Evolutionary conservation across 176 grass and related monocot genomes (phyloP), one percentile per base, ranked within the genome.

Genomic region (Pontederia crassipes): DNA sequence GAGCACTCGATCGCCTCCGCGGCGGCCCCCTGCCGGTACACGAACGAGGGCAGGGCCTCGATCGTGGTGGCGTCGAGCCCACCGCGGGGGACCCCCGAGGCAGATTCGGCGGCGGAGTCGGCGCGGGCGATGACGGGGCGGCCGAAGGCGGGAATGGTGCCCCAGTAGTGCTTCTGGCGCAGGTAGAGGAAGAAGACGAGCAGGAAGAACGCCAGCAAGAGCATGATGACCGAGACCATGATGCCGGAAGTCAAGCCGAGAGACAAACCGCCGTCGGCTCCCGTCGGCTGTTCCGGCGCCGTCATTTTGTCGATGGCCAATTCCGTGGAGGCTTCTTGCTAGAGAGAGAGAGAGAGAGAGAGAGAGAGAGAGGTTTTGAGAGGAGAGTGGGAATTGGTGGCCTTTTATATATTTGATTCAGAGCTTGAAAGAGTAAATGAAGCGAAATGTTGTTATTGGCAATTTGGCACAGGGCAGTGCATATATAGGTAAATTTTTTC

Each of bases 131-230:
- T 58, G 17, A 65, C 4, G 32, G 32, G 32, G 2, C 2, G 4
- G 2, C 32, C 32, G 6, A 40, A 40, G 4, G 32, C 24, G 28
- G 81, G 79, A 58, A 84, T 45, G 71, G 61, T 14, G 1, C 86
- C 68, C 6, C 89, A 76, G 75, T 80, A 87, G 17, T 80, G 65
- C 80, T 82, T 87, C 16, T 86, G 86, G 64, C 89, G 89, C 67
- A 95, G 75, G 79, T 95, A 95, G 14, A 95, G 80, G 9, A 95
- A 85, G 81, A 87, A 95, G 28, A 95, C 83, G 61, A 90, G 77
- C 15, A 95, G 53, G 6, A 95, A 72, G 28, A 95, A 83, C 70
- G 81, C 62, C 68, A 90, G 84, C 18, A 86, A 65, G 68, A 89
- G 83, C 67, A 87, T 76, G 0, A 95, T 71, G 2, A 80, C 83